phyloP scores from a whole-genome alignment of 140 eudicot genomes.

The Bidens hawaiensis region DNA sequence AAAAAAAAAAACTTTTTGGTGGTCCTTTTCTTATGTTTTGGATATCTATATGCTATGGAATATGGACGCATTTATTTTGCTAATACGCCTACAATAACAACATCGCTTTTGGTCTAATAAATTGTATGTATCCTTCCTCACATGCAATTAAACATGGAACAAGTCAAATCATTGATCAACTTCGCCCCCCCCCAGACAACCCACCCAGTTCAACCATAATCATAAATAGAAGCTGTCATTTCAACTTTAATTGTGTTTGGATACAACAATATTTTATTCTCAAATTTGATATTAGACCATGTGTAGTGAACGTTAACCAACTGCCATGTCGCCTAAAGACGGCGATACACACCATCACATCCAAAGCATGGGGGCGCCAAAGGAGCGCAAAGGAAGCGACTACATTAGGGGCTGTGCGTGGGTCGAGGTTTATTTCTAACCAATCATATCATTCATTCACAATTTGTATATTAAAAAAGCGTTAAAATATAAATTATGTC shows the following conservation, averaged over 20 bases:
- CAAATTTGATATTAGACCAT: too few species aligned
- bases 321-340: too few species aligned
- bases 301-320: too few species aligned
- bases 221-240: neutral
- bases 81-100: neutral
- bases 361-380: too few species aligned
- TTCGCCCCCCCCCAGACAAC: neutral
- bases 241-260: neutral
- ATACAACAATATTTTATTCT: neutral
- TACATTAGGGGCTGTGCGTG: too few species aligned
- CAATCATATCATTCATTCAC: too few species aligned
- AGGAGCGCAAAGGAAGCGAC: too few species aligned
- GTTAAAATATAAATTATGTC: too few species aligned
- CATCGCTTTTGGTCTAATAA: neutral
- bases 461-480: too few species aligned
- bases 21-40: slow-evolving; percentile 8
- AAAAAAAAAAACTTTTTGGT: too few species aligned
- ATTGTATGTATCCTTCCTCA: slow-evolving; percentile 9
- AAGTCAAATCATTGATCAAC: slow-evolving; percentile 1
- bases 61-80: neutral
- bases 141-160: neutral
- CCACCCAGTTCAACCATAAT: neutral
- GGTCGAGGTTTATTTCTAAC: too few species aligned
- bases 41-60: neutral
- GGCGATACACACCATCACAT: too few species aligned